Evolutionary conservation across 345 rosid species (phyloP).

Genomic region (Gossypium bickii): DNA sequence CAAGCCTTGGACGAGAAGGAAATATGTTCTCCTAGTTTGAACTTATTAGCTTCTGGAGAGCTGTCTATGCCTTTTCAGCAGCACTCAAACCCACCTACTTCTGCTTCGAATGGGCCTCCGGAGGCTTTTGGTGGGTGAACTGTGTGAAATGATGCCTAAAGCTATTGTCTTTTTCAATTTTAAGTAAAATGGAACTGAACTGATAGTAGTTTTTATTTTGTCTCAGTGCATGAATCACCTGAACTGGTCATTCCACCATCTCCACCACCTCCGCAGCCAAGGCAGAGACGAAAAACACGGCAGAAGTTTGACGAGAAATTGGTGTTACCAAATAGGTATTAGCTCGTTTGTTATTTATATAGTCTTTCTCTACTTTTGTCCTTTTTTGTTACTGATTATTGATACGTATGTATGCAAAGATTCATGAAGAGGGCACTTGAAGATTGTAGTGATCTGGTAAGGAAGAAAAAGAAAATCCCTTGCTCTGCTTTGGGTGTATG

Average conservation of each 20-base stretch:
- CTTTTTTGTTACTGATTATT: constrained; percentile 11
- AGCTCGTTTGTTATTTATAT: constrained; percentile 10
- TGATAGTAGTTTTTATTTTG: background rate
- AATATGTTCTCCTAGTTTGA: constrained; percentile 31
- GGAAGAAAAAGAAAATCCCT: constrained; percentile 46
- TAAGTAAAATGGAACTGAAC: background rate
- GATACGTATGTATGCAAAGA: constrained; percentile 33
- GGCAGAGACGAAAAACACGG: constrained; percentile 25
- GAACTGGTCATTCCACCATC: constrained; percentile 47
- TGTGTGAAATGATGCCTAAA: background rate
- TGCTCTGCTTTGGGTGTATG: constrained; percentile 46
- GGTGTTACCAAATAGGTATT: constrained; percentile 62
- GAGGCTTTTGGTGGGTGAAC: constrained; percentile 41
- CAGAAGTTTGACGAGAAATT: constrained; percentile 50
- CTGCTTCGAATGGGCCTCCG: constrained; percentile 37
- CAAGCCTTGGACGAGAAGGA: constrained; percentile 40
- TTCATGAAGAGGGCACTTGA: constrained; percentile 50
- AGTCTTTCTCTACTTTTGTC: background rate
- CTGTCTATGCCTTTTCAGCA: constrained; percentile 37
- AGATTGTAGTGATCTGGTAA: constrained; percentile 44
- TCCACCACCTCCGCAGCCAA: constrained; percentile 51
- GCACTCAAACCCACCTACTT: constrained; percentile 40
- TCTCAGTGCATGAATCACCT: constrained; percentile 54
- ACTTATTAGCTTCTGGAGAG: constrained; percentile 35
- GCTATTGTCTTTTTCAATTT: background rate